Percentiles rank a stretch among this genome's conserved stretches.
phyloP scores from a whole-genome alignment of 2,329 filamentous ascomycete species.

The Alternaria brassicae region DNA sequence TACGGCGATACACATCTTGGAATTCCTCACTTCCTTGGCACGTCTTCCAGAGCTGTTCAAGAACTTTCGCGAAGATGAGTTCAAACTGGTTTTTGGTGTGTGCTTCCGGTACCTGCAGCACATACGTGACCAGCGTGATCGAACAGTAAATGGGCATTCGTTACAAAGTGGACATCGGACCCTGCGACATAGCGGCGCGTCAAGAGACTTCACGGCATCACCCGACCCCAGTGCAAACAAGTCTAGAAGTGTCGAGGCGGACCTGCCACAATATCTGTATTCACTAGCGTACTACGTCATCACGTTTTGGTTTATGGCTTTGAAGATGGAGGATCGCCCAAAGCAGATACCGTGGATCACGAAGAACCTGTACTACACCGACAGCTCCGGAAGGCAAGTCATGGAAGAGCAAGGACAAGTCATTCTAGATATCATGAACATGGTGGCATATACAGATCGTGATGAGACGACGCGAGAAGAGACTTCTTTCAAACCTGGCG shows the following conservation, averaged over 20 bases:
- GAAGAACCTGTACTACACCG: conserved; percentile 79
- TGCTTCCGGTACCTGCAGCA: conserved; percentile 94
- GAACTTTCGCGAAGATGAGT: conserved; percentile 90
- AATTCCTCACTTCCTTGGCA: conserved; percentile 90
- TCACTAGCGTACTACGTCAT: conserved; percentile 94
- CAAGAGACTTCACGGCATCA: conserved; percentile 51
- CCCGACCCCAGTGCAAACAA: conserved; percentile 45
- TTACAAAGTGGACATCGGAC: conserved; percentile 46
- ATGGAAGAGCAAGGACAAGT: conserved; percentile 93
- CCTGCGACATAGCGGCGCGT: conserved; percentile 53
- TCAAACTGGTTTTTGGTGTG: conserved; percentile 92
- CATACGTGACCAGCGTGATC: conserved; percentile 69
- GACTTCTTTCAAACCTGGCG: conserved; percentile 68
- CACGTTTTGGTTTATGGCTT: conserved; percentile 92
- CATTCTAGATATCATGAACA: conserved; percentile 93
- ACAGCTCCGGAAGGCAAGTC: conserved; percentile 74
- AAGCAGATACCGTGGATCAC: conserved; percentile 90
- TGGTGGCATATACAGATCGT: conserved; percentile 83
- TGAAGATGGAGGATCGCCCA: conserved; percentile 83
- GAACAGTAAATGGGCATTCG: conserved; percentile 38
- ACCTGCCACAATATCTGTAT: conserved; percentile 91
- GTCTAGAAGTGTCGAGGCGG: conserved; percentile 64
- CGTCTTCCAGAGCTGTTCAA: conserved; percentile 83
- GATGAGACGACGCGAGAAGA: conserved; percentile 75
- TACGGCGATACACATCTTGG: conserved; percentile 91